Evolutionary conservation across 805 yeast genomes (phyloP).

Genomic region (Zygoascus bituminiphila): DNA sequence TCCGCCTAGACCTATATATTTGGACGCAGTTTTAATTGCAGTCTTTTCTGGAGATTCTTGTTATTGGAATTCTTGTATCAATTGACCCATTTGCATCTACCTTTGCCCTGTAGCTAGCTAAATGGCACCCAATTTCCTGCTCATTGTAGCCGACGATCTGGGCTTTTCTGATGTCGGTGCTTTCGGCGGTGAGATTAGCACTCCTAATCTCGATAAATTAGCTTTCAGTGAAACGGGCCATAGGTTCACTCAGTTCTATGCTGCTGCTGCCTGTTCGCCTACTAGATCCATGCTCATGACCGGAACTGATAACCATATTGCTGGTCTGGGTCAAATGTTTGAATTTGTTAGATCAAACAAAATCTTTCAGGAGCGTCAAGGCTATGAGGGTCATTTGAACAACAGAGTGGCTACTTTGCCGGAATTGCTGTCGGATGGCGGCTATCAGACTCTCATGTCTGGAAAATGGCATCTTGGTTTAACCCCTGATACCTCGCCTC

Average conservation of each 20-base stretch:
- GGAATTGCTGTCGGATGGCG: slow-evolving; percentile 40
- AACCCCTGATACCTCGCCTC: slow-evolving; percentile 40
- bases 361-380: slow-evolving; percentile 38
- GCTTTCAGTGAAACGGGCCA: slow-evolving; percentile 35
- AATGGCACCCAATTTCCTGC: slow-evolving; percentile 39
- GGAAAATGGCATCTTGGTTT: slow-evolving; percentile 60
- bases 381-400: slow-evolving; percentile 49
- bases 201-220: slow-evolving; percentile 42
- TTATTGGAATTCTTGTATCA: background rate
- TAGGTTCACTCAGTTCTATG: slow-evolving; percentile 49
- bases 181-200: slow-evolving; percentile 46
- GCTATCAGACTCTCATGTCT: slow-evolving; percentile 43
- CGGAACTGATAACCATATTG: slow-evolving; percentile 56
- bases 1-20: no score
- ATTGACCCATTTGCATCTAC: no score
- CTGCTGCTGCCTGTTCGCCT: slow-evolving; percentile 60
- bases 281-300: slow-evolving; percentile 53
- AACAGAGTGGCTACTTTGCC: slow-evolving; percentile 46
- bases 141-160: slow-evolving; percentile 54
- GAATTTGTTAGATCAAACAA: slow-evolving; percentile 38
- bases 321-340: slow-evolving; percentile 52
- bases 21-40: no score
- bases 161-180: slow-evolving; percentile 50
- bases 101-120: no score
- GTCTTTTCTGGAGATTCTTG: background rate